phyloP scores from a whole-genome alignment of 768 basidiomycete species.

The Phallus indusiatus region DNA sequence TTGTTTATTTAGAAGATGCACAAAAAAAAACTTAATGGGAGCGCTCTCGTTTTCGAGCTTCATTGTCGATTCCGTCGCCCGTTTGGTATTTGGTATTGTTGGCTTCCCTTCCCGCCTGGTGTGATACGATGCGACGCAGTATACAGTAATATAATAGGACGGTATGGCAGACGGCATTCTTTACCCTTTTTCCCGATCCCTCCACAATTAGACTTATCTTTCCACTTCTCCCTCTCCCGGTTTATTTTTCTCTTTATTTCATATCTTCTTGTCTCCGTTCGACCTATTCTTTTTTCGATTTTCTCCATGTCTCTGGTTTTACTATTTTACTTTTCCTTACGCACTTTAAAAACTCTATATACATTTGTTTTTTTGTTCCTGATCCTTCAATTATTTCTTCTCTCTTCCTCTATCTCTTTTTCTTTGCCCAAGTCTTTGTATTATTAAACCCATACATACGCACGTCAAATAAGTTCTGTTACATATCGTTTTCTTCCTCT shows the following conservation, averaged over 20 bases:
- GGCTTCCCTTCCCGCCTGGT: background rate
- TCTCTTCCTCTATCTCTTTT: background rate
- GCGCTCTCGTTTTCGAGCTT: background rate
- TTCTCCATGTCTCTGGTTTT: constrained; percentile 18
- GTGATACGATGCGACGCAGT: constrained; percentile 4
- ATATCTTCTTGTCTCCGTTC: constrained; percentile 2
- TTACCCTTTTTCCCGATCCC: background rate
- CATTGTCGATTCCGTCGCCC: background rate
- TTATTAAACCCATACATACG: background rate
- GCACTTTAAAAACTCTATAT: constrained; percentile 6
- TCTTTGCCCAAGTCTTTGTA: background rate
- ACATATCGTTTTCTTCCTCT: background rate
- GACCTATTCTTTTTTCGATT: constrained; percentile 14
- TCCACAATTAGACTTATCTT: constrained; percentile 1
- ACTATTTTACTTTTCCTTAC: constrained; percentile 9
- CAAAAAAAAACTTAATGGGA: background rate
- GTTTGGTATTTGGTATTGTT: background rate
- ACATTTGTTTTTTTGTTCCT: constrained; percentile 9
- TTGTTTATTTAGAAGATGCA: background rate
- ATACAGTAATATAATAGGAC: background rate
- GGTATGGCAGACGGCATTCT: background rate
- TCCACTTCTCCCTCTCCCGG: background rate
- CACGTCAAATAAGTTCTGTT: background rate
- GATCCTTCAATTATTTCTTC: constrained; percentile 15
- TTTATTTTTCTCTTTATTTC: background rate